phyloP scores from a whole-genome alignment of 371 early-diverging fungal species.

The Mucor circinelloides region DNA sequence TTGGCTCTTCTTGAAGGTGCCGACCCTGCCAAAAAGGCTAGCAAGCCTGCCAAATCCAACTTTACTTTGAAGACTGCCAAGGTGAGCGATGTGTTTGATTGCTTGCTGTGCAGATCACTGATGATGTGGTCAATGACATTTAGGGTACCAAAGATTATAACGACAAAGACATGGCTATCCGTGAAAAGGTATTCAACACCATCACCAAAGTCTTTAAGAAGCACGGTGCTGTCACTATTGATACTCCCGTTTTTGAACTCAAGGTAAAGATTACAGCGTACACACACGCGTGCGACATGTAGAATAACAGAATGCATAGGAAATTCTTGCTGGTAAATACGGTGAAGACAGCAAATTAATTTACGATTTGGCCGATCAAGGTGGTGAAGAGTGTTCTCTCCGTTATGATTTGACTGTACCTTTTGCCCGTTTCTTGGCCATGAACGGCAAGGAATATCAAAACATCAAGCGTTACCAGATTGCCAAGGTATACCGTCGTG shows the following conservation, averaged over 20 bases:
- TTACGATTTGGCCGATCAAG: conserved; percentile 98
- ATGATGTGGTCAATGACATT: not conserved
- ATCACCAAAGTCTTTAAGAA: conserved; percentile 89
- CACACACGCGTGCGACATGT: not conserved
- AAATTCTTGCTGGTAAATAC: conserved; percentile 98
- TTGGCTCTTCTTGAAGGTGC: conserved; percentile 48
- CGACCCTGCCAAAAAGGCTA: conserved; percentile 30
- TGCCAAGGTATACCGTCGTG: conserved; percentile 99
- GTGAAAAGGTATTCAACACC: conserved; percentile 89
- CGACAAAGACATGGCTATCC: conserved; percentile 93
- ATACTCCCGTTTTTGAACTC: conserved; percentile 99
- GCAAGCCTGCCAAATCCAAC: conserved; percentile 35
- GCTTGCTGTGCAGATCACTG: not conserved
- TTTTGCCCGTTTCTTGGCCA: conserved; percentile 98
- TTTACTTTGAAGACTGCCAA: conserved; percentile 76
- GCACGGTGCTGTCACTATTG: conserved; percentile 98
- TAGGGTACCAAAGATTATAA: conserved; percentile 97
- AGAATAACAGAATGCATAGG: conserved; percentile 36
- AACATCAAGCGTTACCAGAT: conserved; percentile 98
- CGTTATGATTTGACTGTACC: conserved; percentile 99
- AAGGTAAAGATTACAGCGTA: conserved; percentile 52
- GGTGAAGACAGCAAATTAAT: conserved; percentile 99
- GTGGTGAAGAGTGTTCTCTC: conserved; percentile 97
- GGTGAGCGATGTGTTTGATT: conserved; percentile 35
- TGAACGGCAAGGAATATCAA: conserved; percentile 81